These are phyloP conservation scores for Tetracladium maxilliforme DNA, from an alignment of 2,329 filamentous ascomycete genomes.

Conservation along the genomic window DNA sequence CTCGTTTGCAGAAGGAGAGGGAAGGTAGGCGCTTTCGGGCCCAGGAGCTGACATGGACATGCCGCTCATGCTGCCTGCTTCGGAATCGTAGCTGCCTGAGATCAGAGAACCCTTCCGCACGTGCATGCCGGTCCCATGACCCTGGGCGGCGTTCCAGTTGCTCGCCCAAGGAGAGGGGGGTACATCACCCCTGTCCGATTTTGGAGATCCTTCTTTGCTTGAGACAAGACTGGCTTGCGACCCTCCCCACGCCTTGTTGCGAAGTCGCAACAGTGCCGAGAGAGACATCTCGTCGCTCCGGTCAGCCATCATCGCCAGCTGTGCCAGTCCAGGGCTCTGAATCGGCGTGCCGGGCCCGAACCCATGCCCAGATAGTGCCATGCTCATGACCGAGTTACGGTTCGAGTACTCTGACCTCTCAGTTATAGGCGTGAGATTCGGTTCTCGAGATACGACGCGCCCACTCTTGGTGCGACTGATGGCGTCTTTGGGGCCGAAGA, in stretches of 20 bases:
- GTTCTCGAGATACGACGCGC: constrained; percentile 62
- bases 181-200: constrained; percentile 23
- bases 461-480: constrained; percentile 57
- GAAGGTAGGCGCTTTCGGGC: too few relatives aligned
- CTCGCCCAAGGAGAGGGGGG: constrained; percentile 26
- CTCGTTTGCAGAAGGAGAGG: too few relatives aligned
- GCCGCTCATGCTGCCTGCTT: constrained; percentile 2
- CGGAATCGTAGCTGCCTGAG: constrained; percentile 2
- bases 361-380: constrained; percentile 30
- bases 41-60: constrained; percentile 9
- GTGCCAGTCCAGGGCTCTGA: constrained; percentile 60
- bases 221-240: constrained; percentile 61
- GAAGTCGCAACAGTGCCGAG: constrained; percentile 54
- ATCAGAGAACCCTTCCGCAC: constrained; percentile 7
- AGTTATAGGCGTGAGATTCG: constrained; percentile 90
- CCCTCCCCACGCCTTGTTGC: constrained; percentile 66
- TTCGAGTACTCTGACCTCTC: constrained; percentile 94
- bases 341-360: constrained; percentile 34
- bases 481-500: constrained; percentile 65
- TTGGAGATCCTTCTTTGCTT: constrained; percentile 15
- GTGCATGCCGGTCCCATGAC: constrained; percentile 7
- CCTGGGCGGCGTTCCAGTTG: constrained; percentile 9
- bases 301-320: constrained; percentile 49
- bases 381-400: constrained; percentile 75
- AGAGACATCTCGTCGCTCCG: constrained; percentile 60